A percentile compares a stretch with the other conserved stretches of the same genome.
phyloP scores from a whole-genome alignment of 1,284 basidiomycete genomes.

The Cutaneotrichosporon sp. region DNA sequence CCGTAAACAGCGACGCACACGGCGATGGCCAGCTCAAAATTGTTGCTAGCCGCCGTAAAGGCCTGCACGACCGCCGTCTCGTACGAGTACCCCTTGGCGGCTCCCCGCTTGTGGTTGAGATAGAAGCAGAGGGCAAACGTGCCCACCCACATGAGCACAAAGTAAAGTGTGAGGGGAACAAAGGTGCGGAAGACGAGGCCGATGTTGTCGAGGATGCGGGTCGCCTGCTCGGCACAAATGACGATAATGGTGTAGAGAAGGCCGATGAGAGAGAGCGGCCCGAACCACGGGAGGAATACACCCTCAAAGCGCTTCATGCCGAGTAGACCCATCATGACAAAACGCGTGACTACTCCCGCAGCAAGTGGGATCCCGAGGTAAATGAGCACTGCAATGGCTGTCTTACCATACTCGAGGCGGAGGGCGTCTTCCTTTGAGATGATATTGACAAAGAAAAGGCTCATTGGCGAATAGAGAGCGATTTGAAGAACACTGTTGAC shows the following conservation, averaged over 20 bases:
- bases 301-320: constrained; percentile 59
- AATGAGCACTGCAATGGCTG: constrained; percentile 70
- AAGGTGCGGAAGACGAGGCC: constrained; percentile 73
- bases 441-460: constrained; percentile 72
- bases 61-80: constrained; percentile 68
- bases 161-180: constrained; percentile 77
- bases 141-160: constrained; percentile 70
- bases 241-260: constrained; percentile 67
- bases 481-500: constrained; percentile 68
- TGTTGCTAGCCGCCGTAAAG: constrained; percentile 58
- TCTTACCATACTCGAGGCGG: constrained; percentile 64
- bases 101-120: constrained; percentile 44
- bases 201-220: constrained; percentile 65
- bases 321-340: constrained; percentile 57
- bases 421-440: constrained; percentile 59
- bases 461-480: constrained; percentile 71
- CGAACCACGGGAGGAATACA: constrained; percentile 67
- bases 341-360: constrained; percentile 69
- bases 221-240: constrained; percentile 67
- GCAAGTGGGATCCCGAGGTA: constrained; percentile 70
- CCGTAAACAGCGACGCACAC: constrained; percentile 77
- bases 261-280: constrained; percentile 69
- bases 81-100: constrained; percentile 55
- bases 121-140: constrained; percentile 63
- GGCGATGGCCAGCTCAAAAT: constrained; percentile 74